A percentile compares a stretch with the other conserved stretches of the same genome.
Evolutionary conservation across 2,329 filamentous ascomycete genomes (phyloP).

Genomic region (Daldinia sp.): DNA sequence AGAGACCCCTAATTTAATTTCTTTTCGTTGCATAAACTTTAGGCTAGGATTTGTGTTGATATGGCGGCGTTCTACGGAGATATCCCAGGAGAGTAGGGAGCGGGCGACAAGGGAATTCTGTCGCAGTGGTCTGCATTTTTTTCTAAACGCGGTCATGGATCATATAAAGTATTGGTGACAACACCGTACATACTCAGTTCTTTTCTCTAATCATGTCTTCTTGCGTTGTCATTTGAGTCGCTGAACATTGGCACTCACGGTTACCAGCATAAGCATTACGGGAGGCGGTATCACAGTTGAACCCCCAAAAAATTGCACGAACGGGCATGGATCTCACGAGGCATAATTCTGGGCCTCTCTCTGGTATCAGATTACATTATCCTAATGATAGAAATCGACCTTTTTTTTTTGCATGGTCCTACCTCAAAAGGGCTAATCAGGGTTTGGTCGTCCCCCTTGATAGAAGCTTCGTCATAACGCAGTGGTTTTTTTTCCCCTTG

Average conservation of each 20-base stretch:
- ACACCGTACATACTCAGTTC: constrained; percentile 39
- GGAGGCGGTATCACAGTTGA: constrained; percentile 29
- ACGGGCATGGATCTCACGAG: constrained; percentile 11
- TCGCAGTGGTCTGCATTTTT: constrained; percentile 32
- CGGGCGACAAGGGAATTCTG: constrained; percentile 19
- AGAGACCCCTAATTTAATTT: constrained; percentile 4
- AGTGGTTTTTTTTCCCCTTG: constrained; percentile 4
- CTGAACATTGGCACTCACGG: constrained; percentile 30
- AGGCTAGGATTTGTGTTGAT: constrained; percentile 18
- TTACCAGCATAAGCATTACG: constrained; percentile 38
- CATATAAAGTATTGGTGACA: constrained; percentile 41
- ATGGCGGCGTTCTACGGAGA: constrained; percentile 37
- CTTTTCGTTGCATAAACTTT: constrained; percentile 27
- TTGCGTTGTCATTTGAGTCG: constrained; percentile 21
- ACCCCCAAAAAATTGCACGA: constrained; percentile 25
- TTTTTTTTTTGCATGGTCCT: constrained; percentile 1
- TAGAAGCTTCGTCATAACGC: constrained; percentile 18
- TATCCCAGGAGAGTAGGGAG: constrained; percentile 29
- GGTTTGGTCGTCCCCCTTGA: constrained; percentile 13
- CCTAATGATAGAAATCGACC: constrained; percentile 23
- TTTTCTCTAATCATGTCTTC: constrained; percentile 22
- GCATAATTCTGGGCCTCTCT: constrained; percentile 14
- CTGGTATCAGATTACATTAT: constrained; percentile 1
- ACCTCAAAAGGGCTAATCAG: not conserved
- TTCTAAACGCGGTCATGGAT: constrained; percentile 32